phyloP scores from a whole-genome alignment of 257 asterid species.

The Nicotiana otophora region DNA sequence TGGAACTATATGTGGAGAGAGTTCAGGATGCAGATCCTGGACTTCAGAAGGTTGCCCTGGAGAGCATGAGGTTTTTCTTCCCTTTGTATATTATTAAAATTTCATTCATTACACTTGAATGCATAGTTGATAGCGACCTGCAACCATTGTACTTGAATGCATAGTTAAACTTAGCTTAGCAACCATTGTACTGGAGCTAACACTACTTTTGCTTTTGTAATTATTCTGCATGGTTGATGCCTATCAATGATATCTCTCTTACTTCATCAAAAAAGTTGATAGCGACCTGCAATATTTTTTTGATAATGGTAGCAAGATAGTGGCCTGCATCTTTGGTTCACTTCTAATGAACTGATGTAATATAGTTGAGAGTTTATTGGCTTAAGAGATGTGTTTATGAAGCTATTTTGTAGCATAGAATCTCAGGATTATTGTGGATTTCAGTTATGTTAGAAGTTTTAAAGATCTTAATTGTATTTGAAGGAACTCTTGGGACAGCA shows the following conservation, averaged over 20 bases:
- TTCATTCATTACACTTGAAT: not conserved
- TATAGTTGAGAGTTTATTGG: not conserved
- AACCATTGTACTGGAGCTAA: too few relatives aligned
- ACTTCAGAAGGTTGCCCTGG: slow-evolving; percentile 77
- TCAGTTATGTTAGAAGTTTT: not conserved
- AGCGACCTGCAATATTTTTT: not conserved
- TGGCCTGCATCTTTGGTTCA: not conserved
- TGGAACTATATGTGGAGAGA: slow-evolving; percentile 87
- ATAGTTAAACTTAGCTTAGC: too few relatives aligned
- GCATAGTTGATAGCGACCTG: not conserved
- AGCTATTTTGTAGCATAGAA: not conserved
- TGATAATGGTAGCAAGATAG: too few relatives aligned
- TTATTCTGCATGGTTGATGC: too few relatives aligned
- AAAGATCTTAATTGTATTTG: not conserved
- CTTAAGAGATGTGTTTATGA: not conserved
- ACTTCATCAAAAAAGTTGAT: not conserved
- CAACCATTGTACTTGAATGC: too few relatives aligned
- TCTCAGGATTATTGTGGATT: not conserved
- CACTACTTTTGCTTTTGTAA: too few relatives aligned
- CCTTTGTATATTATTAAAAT: not conserved
- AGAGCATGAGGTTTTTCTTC: slow-evolving; percentile 71
- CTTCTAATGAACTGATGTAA: not conserved
- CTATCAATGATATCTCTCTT: too few relatives aligned
- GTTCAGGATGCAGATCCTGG: slow-evolving; percentile 82
- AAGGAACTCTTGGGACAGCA: not conserved